Conservation (phyloP, 306 rosid genomes). For the Trichosanthes cucumerina region DNA sequence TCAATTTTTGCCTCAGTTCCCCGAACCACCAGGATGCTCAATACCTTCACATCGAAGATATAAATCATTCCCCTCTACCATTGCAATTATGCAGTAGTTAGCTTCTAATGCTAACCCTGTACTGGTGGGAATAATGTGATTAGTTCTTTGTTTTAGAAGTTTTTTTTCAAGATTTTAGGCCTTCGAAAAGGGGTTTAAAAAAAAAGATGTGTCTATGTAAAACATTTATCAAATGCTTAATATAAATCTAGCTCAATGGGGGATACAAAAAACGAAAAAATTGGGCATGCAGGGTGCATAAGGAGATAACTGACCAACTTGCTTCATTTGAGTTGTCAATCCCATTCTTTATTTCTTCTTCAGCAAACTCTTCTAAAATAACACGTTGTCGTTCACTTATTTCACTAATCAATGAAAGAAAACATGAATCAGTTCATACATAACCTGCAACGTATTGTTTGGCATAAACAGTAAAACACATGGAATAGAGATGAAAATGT, state of each 20-base stretch:
- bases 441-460: background rate
- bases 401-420: conserved; percentile 29
- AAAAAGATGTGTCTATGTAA: too few relatives aligned
- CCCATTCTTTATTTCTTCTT: conserved; percentile 66
- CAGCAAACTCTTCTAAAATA: conserved; percentile 73
- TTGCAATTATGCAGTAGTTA: background rate
- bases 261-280: background rate
- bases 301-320: conserved; percentile 48
- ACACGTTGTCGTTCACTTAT: conserved; percentile 74
- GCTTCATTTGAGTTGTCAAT: too few relatives aligned
- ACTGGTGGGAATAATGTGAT: background rate
- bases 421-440: conserved; percentile 21
- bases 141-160: background rate
- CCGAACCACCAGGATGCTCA: too few relatives aligned
- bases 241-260: background rate
- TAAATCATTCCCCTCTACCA: background rate
- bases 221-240: background rate
- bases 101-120: background rate
- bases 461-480: background rate
- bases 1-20: too few relatives aligned
- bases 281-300: conserved; percentile 1
- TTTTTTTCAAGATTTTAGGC: background rate
- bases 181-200: background rate
- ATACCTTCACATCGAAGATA: too few relatives aligned
- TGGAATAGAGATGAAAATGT: background rate